Base-by-base conservation (phyloP, 192 early-diverging fungal genomes). In the Rhizophagus prolifer region DNA sequence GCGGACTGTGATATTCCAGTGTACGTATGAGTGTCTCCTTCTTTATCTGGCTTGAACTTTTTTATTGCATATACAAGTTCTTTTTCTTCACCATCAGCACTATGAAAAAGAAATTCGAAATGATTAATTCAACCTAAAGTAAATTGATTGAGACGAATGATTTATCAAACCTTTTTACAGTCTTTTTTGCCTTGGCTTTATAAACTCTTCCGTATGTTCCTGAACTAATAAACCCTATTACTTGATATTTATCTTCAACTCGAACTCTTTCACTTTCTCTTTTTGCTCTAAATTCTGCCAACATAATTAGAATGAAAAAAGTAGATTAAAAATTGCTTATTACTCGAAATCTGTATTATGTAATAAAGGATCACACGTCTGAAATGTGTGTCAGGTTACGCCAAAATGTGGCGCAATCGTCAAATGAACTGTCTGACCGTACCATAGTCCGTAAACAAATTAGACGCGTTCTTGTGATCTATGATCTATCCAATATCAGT, bases 131-230 rank as follows among this genome's bases (percentile, higher is more conserved):
- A n/a, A 12, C 10, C 2, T 12, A 10, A 44, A 44, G 10, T 12
- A 44, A 44, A 12, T 12, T 44, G 3, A 44, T 5, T 12, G 9
- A 12, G 10, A 44, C 1, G 10, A 44, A 44, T 44, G 12, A 44
- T 12, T 5, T 44, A 44, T 44, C 4, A 44, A 19, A 28, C 47
- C n/a, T 72, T 46, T 72, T 67, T 70, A 34, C 81, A 80, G 82
- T 85, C 74, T 87, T 81, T 41, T 87, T 85, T 31, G 90, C 92
- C 62, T 84, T 87, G 16, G 95, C 96, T 81, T 96, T 97, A 87
- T 94, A 98, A 0, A 98, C 96, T 38, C 94, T 86, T n/a, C 96
- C 96, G 79, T 98, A 98, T 3, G 96, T 98, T 66, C 96, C 96
- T 8, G 95, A 95, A 79, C 92, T 94, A 65, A 95, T 96, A 79